Conservation (phyloP, 345 rosid genomes). For the Eutrema yunnanense region DNA sequence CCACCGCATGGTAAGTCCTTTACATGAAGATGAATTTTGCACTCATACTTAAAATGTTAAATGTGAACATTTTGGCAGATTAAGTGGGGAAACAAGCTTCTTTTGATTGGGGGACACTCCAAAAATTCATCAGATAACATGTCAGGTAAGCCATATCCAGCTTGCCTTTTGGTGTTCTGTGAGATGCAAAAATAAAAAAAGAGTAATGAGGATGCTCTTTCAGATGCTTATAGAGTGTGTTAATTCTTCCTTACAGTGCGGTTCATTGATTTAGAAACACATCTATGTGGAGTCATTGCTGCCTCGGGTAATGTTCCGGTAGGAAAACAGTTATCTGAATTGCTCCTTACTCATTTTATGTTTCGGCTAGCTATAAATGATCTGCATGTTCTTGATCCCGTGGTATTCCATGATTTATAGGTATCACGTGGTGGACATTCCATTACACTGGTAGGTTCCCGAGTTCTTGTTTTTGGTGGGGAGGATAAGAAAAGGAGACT, state of each 20-base stretch:
- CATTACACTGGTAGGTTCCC: conserved; percentile 69
- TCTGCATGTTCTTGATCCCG: neutral
- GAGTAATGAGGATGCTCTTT: neutral
- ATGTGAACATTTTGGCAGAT: conserved; percentile 41
- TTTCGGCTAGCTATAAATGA: neutral
- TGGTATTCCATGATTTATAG: conserved; percentile 36
- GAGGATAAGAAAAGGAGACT: conserved; percentile 75
- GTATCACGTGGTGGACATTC: conserved; percentile 93
- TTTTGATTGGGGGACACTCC: conserved; percentile 77
- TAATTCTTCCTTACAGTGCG: conserved; percentile 48
- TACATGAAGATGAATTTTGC: neutral
- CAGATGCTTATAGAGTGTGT: conserved; percentile 13
- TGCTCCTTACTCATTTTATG: neutral
- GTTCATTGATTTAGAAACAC: conserved; percentile 66
- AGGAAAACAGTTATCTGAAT: conserved; percentile 13
- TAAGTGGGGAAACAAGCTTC: conserved; percentile 77
- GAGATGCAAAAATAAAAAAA: neutral
- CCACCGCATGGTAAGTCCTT: conserved; percentile 63
- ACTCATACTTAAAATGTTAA: neutral
- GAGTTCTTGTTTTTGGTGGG: conserved; percentile 82
- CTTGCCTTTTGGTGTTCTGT: neutral
- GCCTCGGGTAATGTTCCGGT: conserved; percentile 82
- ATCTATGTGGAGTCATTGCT: conserved; percentile 49
- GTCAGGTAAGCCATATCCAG: conserved; percentile 47
- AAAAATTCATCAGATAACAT: conserved; percentile 53